A percentile compares a stretch with the other conserved stretches of the same genome.
Conservation (phyloP, 1,284 basidiomycete genomes). For the Malassezia yamatoensis region DNA sequence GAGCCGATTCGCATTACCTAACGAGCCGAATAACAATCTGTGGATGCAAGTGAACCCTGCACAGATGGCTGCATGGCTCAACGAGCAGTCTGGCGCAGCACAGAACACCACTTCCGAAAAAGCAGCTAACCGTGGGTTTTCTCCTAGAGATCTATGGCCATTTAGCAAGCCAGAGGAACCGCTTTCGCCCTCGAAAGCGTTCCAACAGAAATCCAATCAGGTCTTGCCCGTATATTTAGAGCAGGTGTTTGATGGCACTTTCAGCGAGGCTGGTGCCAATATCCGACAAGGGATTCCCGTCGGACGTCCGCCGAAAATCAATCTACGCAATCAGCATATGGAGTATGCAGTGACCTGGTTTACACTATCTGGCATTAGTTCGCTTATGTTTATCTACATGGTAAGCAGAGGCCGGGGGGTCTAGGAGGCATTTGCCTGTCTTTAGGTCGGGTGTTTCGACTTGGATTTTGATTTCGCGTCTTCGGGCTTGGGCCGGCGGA, state of each 20-base stretch:
- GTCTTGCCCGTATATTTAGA: slow-evolving; percentile 41
- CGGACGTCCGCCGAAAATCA: slow-evolving; percentile 71
- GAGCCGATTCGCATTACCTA: slow-evolving; percentile 78
- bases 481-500: slow-evolving; percentile 21
- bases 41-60: slow-evolving; percentile 79
- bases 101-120: neutral
- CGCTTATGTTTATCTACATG: slow-evolving; percentile 30
- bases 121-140: neutral
- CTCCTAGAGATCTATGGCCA: neutral
- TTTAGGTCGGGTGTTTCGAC: too few relatives aligned
- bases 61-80: slow-evolving; percentile 65
- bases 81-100: slow-evolving; percentile 57
- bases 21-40: slow-evolving; percentile 64
- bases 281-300: slow-evolving; percentile 70
- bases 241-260: slow-evolving; percentile 56
- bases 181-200: slow-evolving; percentile 6
- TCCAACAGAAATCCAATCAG: slow-evolving; percentile 34
- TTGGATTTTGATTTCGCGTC: neutral
- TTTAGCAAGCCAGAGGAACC: neutral
- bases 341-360: slow-evolving; percentile 91
- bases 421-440: neutral
- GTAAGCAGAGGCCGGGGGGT: slow-evolving; percentile 8
- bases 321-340: slow-evolving; percentile 85
- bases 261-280: slow-evolving; percentile 59
- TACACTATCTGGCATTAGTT: slow-evolving; percentile 31